Percentiles rank a stretch among this genome's conserved stretches.
Evolutionary conservation across 225 moss, liverwort and hornwort species (phyloP).

Genomic region (Anthoceros angustus): DNA sequence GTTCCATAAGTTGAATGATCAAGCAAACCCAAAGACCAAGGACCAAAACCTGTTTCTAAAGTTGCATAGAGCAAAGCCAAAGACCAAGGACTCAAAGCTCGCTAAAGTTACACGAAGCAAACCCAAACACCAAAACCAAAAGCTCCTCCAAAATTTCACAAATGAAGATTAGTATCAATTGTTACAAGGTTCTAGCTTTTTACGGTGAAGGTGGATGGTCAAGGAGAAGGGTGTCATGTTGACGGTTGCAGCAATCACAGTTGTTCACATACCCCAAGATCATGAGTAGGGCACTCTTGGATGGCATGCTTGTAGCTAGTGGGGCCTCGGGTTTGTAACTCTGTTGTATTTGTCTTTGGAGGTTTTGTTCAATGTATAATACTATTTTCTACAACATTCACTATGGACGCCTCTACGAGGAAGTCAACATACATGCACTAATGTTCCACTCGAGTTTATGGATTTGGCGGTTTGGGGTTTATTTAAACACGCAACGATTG

Average conservation of each 20-base stretch:
- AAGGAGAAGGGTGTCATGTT: constrained; percentile 82
- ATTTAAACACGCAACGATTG: too few relatives aligned
- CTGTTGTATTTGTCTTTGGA: constrained; percentile 15
- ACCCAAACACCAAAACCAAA: too few relatives aligned
- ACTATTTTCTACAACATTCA: constrained; percentile 92
- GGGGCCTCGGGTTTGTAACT: background rate
- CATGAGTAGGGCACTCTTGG: constrained; percentile 17
- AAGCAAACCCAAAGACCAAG: too few relatives aligned
- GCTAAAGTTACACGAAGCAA: too few relatives aligned
- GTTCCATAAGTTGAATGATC: too few relatives aligned
- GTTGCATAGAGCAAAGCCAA: too few relatives aligned
- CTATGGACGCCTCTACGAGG: constrained; percentile 63
- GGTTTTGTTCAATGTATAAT: constrained; percentile 96
- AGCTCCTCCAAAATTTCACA: too few relatives aligned
- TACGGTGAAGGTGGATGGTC: constrained; percentile 85
- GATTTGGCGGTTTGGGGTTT: too few relatives aligned
- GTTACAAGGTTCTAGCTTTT: background rate
- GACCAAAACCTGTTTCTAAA: too few relatives aligned
- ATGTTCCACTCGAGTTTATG: too few relatives aligned
- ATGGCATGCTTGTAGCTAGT: background rate
- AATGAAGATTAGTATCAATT: background rate
- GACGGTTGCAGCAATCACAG: constrained; percentile 69
- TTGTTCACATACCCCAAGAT: constrained; percentile 98
- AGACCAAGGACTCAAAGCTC: too few relatives aligned
- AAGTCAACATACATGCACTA: background rate